A percentile compares a stretch with the other conserved stretches of the same genome.
Evolutionary conservation across 225 moss, liverwort and hornwort genomes (phyloP).

Genomic region (Straminergon stramineum): DNA sequence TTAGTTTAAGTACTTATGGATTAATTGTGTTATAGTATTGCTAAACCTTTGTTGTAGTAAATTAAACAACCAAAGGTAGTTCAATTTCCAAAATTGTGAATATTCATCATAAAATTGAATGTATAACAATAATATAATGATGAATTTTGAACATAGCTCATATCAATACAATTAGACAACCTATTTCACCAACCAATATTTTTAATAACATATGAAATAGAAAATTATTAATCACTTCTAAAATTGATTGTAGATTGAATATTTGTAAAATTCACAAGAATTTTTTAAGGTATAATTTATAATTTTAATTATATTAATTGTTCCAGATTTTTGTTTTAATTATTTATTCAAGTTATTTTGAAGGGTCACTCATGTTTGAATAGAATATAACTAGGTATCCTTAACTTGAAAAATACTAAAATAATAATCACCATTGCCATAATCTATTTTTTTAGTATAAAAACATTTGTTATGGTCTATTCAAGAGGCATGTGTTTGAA

Average conservation of each 20-base stretch:
- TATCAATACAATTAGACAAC: not conserved
- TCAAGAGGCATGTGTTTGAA: not conserved
- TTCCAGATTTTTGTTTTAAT: not conserved
- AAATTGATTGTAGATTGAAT: not conserved
- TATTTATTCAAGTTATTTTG: not conserved
- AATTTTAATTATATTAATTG: not conserved
- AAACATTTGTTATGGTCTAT: not conserved
- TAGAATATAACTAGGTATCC: not conserved
- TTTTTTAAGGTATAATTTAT: not conserved
- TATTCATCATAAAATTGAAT: not conserved
- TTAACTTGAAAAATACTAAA: not conserved
- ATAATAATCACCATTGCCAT: not conserved
- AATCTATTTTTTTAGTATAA: not conserved
- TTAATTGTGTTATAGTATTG: not conserved
- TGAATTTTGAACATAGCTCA: not conserved
- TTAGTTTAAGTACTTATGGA: fast-evolving
- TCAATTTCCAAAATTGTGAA: not conserved
- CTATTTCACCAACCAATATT: not conserved
- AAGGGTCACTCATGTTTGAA: not conserved
- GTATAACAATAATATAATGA: not conserved
- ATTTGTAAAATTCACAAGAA: not conserved
- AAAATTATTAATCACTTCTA: not conserved
- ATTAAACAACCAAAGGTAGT: no score
- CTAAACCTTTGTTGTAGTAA: not conserved
- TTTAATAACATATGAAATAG: not conserved